Base-by-base conservation (phyloP, 1,284 basidiomycete genomes). In the Kwoniella shivajii region DNA sequence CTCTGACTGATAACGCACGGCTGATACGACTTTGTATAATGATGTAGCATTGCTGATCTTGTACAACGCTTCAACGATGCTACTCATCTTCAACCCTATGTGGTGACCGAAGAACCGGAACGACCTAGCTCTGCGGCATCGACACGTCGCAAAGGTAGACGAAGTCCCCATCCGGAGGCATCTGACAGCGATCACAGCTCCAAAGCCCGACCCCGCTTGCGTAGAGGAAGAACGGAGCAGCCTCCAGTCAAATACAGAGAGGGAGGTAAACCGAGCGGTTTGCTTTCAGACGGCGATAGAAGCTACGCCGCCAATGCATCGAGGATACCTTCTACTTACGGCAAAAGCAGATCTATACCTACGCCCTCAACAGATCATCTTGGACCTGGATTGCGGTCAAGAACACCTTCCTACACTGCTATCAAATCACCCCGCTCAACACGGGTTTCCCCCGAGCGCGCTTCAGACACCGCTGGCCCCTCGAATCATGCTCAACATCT, bases 251-350 rank as follows among this genome's bases (percentile, higher is more conserved):
- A 65, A 27, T 52, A 71, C 33, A 57, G 72, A 37, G 67, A 71
- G 18, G 36, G 42, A 2, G 52, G 61, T 1, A 61, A 59, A 34
- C 48, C 49, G 14, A 57, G 51, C 6, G 67, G 68, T 9, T 54
- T 76, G 9, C 80, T 84, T 0, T 92, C 91, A 2, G 92, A 94
- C 72, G 90, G 90, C 44, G 91, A 93, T 74, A 84, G 88, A 56
- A 85, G 91, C 52, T 93, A 93, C 74, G 90, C 91, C 3, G 88
- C 86, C n/a, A 92, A 91, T 66, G 85, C 91, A 6, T 72, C 76
- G 0, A 62, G 76, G 1, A 71, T 74, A 4, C 65, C 67, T 4
- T 67, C 66, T 7, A 55, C 45, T 7, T 44, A 48, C 22, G 54
- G 44, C 3, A 34, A 54, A 30, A 49, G 50, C 13, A 53, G 49